Evolutionary conservation across 352 stramenopile genomes (phyloP).

Genomic region (Globisporangium sylvaticum): DNA sequence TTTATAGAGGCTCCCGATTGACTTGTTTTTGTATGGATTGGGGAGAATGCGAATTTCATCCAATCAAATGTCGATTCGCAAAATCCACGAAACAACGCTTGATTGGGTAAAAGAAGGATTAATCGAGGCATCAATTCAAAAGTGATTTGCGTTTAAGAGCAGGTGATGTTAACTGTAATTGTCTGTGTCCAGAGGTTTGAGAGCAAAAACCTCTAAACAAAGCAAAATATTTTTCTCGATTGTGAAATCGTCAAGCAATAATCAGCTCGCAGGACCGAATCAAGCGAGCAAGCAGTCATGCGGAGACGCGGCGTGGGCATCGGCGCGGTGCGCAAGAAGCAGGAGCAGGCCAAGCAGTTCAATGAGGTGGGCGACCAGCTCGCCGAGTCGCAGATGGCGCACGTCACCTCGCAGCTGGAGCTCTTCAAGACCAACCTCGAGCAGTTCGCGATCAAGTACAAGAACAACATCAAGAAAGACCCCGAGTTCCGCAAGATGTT

Average conservation of each 20-base stretch:
- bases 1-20: neutral
- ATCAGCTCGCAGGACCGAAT: neutral
- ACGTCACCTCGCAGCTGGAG: slow-evolving; percentile 82
- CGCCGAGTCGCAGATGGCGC: slow-evolving; percentile 70
- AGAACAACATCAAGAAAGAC: slow-evolving; percentile 94
- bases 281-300: slow-evolving; percentile 18
- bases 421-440: slow-evolving; percentile 91
- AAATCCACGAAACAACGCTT: slow-evolving; percentile 49
- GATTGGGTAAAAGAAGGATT: slow-evolving; percentile 46
- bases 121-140: slow-evolving; percentile 7
- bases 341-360: slow-evolving; percentile 86
- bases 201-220: too few relatives aligned
- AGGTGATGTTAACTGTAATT: too few relatives aligned
- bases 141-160: neutral
- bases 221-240: too few relatives aligned
- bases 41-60: neutral
- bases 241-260: neutral
- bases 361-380: slow-evolving; percentile 81
- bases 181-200: too few relatives aligned
- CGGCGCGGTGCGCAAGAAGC: slow-evolving; percentile 82
- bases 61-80: neutral
- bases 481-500: slow-evolving; percentile 93
- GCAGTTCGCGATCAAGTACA: slow-evolving; percentile 93
- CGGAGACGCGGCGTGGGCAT: slow-evolving; percentile 79
- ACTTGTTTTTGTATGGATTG: too few relatives aligned